Conservation (phyloP, 805 yeast genomes). For the Millerozyma acaciae region DNA sequence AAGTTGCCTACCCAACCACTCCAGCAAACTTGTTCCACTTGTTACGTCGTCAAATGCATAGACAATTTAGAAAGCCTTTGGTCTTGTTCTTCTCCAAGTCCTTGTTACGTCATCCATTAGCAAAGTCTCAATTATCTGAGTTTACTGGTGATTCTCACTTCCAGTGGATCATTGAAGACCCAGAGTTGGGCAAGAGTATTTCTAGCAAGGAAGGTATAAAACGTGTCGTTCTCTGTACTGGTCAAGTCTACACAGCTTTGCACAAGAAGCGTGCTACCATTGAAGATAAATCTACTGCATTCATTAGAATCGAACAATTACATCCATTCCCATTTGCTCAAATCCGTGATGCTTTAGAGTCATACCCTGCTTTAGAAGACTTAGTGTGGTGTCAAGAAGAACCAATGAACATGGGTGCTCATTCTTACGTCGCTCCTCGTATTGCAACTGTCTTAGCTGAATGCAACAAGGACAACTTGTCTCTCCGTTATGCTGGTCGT, state of each 20-base stretch:
- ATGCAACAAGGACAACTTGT: constrained; percentile 59
- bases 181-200: constrained; percentile 75
- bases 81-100: constrained; percentile 86
- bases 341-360: constrained; percentile 74
- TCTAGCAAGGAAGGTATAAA: constrained; percentile 78
- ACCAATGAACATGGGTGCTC: constrained; percentile 95
- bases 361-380: constrained; percentile 81
- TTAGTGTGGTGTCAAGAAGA: constrained; percentile 98
- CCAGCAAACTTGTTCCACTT: constrained; percentile 96
- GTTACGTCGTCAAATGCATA: constrained; percentile 97
- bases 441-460: constrained; percentile 70
- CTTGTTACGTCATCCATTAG: constrained; percentile 94
- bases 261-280: constrained; percentile 81
- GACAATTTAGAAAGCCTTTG: constrained; percentile 96
- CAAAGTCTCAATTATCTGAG: constrained; percentile 78
- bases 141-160: constrained; percentile 89
- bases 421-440: constrained; percentile 80
- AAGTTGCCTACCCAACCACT: constrained; percentile 96
- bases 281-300: constrained; percentile 79
- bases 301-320: constrained; percentile 86
- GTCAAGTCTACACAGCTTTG: constrained; percentile 93
- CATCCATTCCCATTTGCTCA: constrained; percentile 99
- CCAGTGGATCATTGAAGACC: constrained; percentile 95
- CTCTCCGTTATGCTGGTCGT: constrained; percentile 90
- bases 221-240: constrained; percentile 78